A percentile compares a stretch with the other conserved stretches of the same genome.
Evolutionary conservation across 805 yeast species (phyloP).

Genomic region (Candida qinlingensis): DNA sequence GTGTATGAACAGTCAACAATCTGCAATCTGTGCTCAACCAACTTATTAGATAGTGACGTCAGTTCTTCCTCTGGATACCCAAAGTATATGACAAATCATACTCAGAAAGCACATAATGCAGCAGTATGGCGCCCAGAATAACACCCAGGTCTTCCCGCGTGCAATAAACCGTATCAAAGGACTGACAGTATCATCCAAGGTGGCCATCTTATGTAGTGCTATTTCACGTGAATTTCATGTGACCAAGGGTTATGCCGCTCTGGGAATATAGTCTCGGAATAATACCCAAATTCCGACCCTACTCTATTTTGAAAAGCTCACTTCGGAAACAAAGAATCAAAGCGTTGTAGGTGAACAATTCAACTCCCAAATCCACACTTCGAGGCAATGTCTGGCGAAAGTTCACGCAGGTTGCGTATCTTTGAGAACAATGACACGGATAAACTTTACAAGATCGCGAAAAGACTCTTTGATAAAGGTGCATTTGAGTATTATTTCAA

Average conservation of each 20-base stretch:
- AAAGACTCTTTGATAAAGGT: conserved; percentile 26
- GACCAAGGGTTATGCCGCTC: background rate
- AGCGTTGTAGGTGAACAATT: no score
- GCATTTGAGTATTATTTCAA: conserved; percentile 45
- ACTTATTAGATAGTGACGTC: conserved; percentile 70
- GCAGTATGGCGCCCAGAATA: conserved; percentile 83
- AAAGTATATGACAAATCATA: conserved; percentile 81
- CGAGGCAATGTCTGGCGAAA: background rate
- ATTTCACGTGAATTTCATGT: background rate
- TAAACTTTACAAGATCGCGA: conserved; percentile 20
- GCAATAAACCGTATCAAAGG: conserved; percentile 67
- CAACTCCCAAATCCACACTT: background rate
- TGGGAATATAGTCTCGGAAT: no score
- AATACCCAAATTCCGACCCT: no score
- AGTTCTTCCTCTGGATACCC: conserved; percentile 81
- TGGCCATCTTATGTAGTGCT: background rate
- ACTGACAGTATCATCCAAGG: conserved; percentile 36
- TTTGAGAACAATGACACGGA: conserved; percentile 25
- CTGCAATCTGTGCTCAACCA: conserved; percentile 82
- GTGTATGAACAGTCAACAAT: conserved; percentile 62
- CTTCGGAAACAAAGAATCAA: no score
- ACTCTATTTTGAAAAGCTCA: no score
- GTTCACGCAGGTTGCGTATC: conserved; percentile 13
- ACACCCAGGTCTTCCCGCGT: conserved; percentile 71
- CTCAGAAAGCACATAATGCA: conserved; percentile 87